Conservation (phyloP, 2,329 filamentous ascomycete species). For the Aspergillus transmontanensis region DNA sequence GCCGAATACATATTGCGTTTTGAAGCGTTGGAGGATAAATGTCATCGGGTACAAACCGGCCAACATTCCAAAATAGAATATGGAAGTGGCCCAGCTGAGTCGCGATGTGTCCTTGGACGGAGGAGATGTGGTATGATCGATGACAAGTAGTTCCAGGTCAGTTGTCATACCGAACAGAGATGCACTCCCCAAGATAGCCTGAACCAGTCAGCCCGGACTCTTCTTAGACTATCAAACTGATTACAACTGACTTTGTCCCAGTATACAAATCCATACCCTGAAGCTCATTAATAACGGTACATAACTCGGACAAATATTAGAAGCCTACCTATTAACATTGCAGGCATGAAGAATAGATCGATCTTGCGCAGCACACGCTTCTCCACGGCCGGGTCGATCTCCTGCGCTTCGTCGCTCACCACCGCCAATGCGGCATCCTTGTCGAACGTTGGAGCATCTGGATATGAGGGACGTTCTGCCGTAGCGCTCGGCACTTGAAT, state of each 20-base stretch:
- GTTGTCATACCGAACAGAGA: slow-evolving; percentile 75
- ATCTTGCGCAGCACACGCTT: slow-evolving; percentile 66
- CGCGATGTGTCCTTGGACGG: slow-evolving; percentile 66
- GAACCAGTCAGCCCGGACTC: neutral
- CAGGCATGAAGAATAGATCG: slow-evolving; percentile 67
- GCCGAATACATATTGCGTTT: slow-evolving; percentile 66
- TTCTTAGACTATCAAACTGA: neutral
- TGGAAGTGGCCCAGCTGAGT: slow-evolving; percentile 74
- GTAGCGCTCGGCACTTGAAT: slow-evolving; percentile 24
- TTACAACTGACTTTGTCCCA: slow-evolving; percentile 62
- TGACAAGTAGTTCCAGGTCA: slow-evolving; percentile 63
- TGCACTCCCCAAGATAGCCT: slow-evolving; percentile 73
- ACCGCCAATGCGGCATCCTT: slow-evolving; percentile 62
- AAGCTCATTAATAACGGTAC: neutral
- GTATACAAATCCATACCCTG: slow-evolving; percentile 65
- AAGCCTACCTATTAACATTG: slow-evolving; percentile 60
- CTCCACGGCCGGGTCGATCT: slow-evolving; percentile 58
- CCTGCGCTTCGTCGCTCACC: slow-evolving; percentile 54
- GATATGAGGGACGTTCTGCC: slow-evolving; percentile 7
- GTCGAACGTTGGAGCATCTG: slow-evolving; percentile 26
- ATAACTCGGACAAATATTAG: neutral
- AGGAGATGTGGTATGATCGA: slow-evolving; percentile 54
- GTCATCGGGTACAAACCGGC: slow-evolving; percentile 74
- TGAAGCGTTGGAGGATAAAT: slow-evolving; percentile 69
- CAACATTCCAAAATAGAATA: slow-evolving; percentile 82